Conservation (phyloP, 352 stramenopile species). For the Phytophthora aleatoria region DNA sequence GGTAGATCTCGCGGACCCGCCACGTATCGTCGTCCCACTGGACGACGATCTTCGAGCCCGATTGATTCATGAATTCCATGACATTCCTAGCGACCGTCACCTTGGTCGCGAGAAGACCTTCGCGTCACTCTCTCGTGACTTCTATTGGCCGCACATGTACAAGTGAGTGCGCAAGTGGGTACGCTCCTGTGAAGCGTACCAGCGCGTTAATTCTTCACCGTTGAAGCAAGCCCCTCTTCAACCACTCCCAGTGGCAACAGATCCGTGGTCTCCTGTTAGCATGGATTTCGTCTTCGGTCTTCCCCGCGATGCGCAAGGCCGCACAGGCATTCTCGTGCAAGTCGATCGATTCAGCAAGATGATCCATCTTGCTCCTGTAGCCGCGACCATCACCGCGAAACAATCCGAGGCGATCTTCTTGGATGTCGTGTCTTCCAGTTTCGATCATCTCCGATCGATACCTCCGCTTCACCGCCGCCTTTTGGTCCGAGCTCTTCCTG, state of each 20-base stretch:
- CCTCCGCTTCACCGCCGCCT: too few relatives aligned
- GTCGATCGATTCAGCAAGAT: slow-evolving; percentile 9
- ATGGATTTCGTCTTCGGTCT: slow-evolving; percentile 3
- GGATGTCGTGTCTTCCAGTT: slow-evolving; percentile 9
- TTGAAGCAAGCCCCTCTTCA: background rate
- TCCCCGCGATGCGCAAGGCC: background rate
- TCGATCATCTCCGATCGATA: too few relatives aligned
- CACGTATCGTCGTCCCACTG: too few relatives aligned
- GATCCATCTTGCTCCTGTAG: background rate
- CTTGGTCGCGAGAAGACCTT: too few relatives aligned
- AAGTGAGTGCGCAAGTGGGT: too few relatives aligned
- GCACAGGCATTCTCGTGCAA: background rate
- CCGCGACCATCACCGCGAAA: background rate
- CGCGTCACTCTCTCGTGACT: too few relatives aligned
- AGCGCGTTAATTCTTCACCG: background rate
- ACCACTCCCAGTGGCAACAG: background rate
- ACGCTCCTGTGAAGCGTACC: background rate
- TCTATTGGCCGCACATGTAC: too few relatives aligned
- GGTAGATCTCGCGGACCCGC: too few relatives aligned
- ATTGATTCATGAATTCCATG: too few relatives aligned
- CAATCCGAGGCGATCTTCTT: slow-evolving; percentile 2
- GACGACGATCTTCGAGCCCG: background rate
- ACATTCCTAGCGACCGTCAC: too few relatives aligned
- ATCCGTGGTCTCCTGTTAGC: background rate
- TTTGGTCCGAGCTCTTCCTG: too few relatives aligned